Percentiles rank a stretch among this genome's conserved stretches.
Evolutionary conservation across 2,329 filamentous ascomycete genomes (phyloP).

Genomic region (Monilinia laxa): DNA sequence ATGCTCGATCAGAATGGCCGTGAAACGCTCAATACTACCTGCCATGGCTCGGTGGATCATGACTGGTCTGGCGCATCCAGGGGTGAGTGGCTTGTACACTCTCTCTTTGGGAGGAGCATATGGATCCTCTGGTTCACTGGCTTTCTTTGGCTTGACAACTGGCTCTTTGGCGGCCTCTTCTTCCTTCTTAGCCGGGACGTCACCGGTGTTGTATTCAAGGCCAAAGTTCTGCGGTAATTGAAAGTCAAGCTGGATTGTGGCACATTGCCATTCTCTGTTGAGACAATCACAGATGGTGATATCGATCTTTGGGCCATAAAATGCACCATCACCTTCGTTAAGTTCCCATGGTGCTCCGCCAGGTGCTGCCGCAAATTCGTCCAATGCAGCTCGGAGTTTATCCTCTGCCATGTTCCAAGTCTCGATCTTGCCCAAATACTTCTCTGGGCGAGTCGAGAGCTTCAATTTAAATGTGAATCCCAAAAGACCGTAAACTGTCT

Average conservation of each 20-base stretch:
- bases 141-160: slow-evolving; percentile 44
- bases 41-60: slow-evolving; percentile 84
- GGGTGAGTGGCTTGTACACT: slow-evolving; percentile 54
- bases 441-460: slow-evolving; percentile 85
- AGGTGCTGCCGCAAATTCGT: slow-evolving; percentile 63
- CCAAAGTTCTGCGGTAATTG: slow-evolving; percentile 83
- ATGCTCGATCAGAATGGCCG: slow-evolving; percentile 79
- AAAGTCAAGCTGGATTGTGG: slow-evolving; percentile 93
- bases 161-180: slow-evolving; percentile 41
- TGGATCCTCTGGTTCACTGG: slow-evolving; percentile 40
- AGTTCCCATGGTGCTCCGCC: slow-evolving; percentile 76
- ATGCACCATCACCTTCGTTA: slow-evolving; percentile 93
- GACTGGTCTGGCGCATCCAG: slow-evolving; percentile 75
- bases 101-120: slow-evolving; percentile 46
- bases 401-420: slow-evolving; percentile 88
- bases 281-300: slow-evolving; percentile 90
- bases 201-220: slow-evolving; percentile 78
- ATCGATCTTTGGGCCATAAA: slow-evolving; percentile 98
- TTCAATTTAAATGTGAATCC: slow-evolving; percentile 92
- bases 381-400: slow-evolving; percentile 74
- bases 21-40: slow-evolving; percentile 67
- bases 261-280: slow-evolving; percentile 81
- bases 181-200: slow-evolving; percentile 50
- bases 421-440: slow-evolving; percentile 80
- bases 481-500: slow-evolving; percentile 75